Evolutionary conservation across 108 stramenopile genomes (phyloP), one percentile per base, ranked within the genome.

Genomic region (Pseudonitzschia pungens): DNA sequence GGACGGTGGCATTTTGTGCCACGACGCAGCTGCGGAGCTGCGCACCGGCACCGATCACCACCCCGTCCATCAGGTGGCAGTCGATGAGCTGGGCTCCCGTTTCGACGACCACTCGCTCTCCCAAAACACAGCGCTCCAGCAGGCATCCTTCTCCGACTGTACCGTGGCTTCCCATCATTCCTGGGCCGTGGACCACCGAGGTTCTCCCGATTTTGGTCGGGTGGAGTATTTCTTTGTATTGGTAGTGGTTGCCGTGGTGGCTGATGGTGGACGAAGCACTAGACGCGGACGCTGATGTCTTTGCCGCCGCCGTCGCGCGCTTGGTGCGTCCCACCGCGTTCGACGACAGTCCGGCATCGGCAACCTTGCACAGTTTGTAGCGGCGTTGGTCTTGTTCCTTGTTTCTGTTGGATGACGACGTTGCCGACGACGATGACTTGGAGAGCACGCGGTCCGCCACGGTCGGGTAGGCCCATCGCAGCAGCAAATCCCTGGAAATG

Each of bases 391-490:
- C 66, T 29, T 31, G 29, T 32, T 40, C 62, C 32, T 63, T 28
- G 62, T 15, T n/a, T n/a, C n/a, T n/a, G n/a, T n/a, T n/a, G n/a
- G n/a, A n/a, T n/a, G n/a, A n/a, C n/a, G n/a, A n/a, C n/a, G n/a
- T n/a, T n/a, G n/a, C n/a, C n/a, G n/a, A n/a, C n/a, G n/a, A n/a
- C n/a, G n/a, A n/a, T n/a, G n/a, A n/a, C n/a, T n/a, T n/a, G n/a
- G n/a, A 28, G 22, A 22, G 64, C n/a, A 69, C 44, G 7, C 64
- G 71, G 15, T 97, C 96, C 4, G 94, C 94, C 0, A 97, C 97
- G 7, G 97, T 75, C 28, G 98, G 98, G 78, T 99, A 97, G 77
- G 87, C 88, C 98, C 98, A 99, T 68, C 98, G 82, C 65, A 80
- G 71, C 54, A 99, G 81, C 44, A 97, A 55, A 73, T 96, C 95